phyloP scores from a whole-genome alignment of 106 monocot genomes.

The Agapanthus africanus region DNA sequence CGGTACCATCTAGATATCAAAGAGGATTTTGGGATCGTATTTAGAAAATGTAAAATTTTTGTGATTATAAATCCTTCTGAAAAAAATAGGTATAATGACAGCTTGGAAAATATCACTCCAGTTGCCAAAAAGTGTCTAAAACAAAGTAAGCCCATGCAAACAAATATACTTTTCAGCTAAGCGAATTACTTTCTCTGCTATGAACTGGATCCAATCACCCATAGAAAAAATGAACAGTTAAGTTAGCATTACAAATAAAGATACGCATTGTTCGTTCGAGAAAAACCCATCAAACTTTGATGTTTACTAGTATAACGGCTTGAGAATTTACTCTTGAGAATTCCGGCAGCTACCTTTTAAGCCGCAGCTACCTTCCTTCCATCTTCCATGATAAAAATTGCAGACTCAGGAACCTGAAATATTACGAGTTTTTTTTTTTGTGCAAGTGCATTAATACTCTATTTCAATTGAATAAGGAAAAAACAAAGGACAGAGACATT shows the following conservation, averaged over 20 bases:
- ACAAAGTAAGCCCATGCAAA: not conserved
- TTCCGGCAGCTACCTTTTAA: not conserved
- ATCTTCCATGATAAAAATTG: conserved; percentile 28
- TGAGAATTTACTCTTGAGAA: not conserved
- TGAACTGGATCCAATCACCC: not conserved
- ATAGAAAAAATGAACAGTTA: not conserved
- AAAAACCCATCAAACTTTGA: not conserved
- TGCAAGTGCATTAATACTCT: too few species aligned
- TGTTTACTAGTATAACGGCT: not conserved
- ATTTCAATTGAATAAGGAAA: too few species aligned
- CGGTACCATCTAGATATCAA: too few species aligned
- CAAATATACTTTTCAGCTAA: not conserved
- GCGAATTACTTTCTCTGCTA: not conserved
- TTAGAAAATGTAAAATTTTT: too few species aligned
- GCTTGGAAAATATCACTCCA: too few species aligned
- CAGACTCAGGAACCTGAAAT: conserved; percentile 21
- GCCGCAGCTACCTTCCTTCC: conserved; percentile 28
- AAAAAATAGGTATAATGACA: too few species aligned
- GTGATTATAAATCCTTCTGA: too few species aligned
- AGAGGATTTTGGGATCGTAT: too few species aligned
- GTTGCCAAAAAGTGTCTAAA: not conserved
- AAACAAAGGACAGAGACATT: too few species aligned
- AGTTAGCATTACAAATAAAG: not conserved
- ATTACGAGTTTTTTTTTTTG: too few species aligned
- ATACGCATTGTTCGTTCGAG: not conserved